Percentiles rank a stretch among this genome's conserved stretches.
phyloP scores from a whole-genome alignment of 2,329 filamentous ascomycete genomes.

The Arachnomyces sp. region DNA sequence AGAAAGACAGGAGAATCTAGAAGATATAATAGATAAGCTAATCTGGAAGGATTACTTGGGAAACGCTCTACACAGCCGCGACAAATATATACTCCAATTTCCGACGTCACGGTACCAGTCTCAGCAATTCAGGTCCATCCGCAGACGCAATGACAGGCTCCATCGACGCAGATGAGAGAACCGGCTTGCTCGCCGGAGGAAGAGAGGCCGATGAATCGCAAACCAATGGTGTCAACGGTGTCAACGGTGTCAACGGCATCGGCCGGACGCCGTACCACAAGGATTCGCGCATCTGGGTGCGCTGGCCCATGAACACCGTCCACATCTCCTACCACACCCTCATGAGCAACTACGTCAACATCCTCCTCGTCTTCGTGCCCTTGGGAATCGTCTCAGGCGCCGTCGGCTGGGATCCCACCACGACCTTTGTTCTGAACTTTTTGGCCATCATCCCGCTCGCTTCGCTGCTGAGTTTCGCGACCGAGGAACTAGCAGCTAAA shows the following conservation, averaged over 20 bases:
- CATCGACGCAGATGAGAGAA: slow-evolving; percentile 5
- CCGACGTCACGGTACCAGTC: slow-evolving; percentile 10
- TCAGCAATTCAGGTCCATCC: no score
- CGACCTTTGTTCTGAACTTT: slow-evolving; percentile 58
- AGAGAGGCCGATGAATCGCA: neutral
- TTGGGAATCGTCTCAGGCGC: slow-evolving; percentile 55
- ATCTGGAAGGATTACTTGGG: slow-evolving; percentile 10
- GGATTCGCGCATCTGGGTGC: slow-evolving; percentile 30
- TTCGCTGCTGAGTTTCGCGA: slow-evolving; percentile 56
- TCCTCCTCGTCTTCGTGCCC: slow-evolving; percentile 58
- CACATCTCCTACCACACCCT: slow-evolving; percentile 39
- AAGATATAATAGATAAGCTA: slow-evolving; percentile 2
- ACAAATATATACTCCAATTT: slow-evolving; percentile 12
- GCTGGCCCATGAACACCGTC: slow-evolving; percentile 31
- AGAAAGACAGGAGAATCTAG: slow-evolving; percentile 1
- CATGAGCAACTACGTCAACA: slow-evolving; percentile 49
- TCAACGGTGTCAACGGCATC: slow-evolving; percentile 1
- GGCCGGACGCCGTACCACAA: slow-evolving; percentile 25
- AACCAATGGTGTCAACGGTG: neutral
- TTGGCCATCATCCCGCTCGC: slow-evolving; percentile 58
- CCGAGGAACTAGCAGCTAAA: slow-evolving; percentile 54
- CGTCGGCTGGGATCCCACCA: slow-evolving; percentile 50
- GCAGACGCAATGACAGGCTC: slow-evolving; percentile 8
- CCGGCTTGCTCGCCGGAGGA: slow-evolving; percentile 5
- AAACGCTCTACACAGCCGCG: slow-evolving; percentile 7